A percentile compares a stretch with the other conserved stretches of the same genome.
Conservation (phyloP, 805 yeast genomes). For the Zygosaccharomyces pseudorouxii region DNA sequence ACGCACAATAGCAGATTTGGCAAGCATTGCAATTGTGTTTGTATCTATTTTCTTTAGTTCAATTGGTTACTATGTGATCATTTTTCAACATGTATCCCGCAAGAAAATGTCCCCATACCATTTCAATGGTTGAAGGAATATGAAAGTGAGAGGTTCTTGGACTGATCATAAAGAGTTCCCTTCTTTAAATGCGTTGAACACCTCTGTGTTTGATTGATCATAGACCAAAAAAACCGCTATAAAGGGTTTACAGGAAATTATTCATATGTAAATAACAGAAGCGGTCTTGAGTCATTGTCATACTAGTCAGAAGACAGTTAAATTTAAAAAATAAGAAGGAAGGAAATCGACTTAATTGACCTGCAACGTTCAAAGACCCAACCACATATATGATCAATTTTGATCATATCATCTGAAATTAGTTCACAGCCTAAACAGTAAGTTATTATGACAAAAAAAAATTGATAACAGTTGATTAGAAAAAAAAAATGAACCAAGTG, state of each 20-base stretch:
- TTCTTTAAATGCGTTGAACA: background rate
- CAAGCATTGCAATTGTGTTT: background rate
- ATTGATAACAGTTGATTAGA: background rate
- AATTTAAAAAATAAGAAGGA: background rate
- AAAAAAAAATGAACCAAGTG: background rate
- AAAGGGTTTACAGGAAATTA: background rate
- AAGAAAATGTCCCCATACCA: background rate
- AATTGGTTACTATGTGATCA: background rate
- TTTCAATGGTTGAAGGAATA: background rate
- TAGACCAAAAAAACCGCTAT: background rate
- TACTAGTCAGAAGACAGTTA: background rate
- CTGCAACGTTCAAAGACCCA: too few species aligned
- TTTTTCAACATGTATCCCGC: conserved; percentile 1
- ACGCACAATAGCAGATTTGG: conserved; percentile 1
- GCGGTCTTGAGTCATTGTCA: background rate
- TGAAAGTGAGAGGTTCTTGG: background rate
- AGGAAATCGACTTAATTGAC: too few species aligned
- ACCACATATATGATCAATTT: background rate
- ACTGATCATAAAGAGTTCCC: background rate
- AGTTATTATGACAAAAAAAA: background rate
- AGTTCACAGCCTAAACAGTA: background rate
- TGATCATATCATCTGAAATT: background rate
- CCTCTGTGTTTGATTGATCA: background rate
- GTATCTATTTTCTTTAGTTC: background rate
- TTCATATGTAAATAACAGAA: background rate